Evolutionary conservation across 352 stramenopile genomes (phyloP), one percentile per base, ranked within the genome.

Genomic region (Thalassiosira pacifica): DNA sequence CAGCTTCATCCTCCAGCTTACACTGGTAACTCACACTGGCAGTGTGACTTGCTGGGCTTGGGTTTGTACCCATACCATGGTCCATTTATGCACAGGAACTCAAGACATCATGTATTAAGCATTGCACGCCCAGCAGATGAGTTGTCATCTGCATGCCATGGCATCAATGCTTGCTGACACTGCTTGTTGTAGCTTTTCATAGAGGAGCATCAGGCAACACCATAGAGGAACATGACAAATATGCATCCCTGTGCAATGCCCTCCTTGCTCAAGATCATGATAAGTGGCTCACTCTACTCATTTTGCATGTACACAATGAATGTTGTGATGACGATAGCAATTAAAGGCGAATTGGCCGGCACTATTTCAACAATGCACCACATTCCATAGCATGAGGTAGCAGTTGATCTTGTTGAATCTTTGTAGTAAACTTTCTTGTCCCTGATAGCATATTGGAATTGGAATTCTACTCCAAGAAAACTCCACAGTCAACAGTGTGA

Each of bases 241-340:
- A 19, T 53, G 18, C 52, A 40, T 4, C 40, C 40, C n/a, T 72
- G 64, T 22, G 64, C 31, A 26, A 72, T 60, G n/a, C 64, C 64
- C 37, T 72, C 64, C 40, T 60, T 52, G 0, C 31, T 59, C 10
- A 60, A 40, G 34, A 72, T 59, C 11, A 72, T 5, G 10, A 72
- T 70, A 2, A 45, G 19, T 9, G 55, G 32, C n/a, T 79, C n/a
- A 3, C 31, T 24, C n/a, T 31, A 32, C 1, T 31, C 32, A 2
- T 37, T 26, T 4, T 32, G 18, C 2, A 78, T 24, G 11, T 60
- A 45, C 10, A 63, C 22, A 1, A 32, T 27, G n/a, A 1, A 32
- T 27, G n/a, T 22, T 37, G 16, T 64, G 29, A 45, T 84, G 77
- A 5, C 70, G 45, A 64, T 80, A 85, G 18, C 69, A 71, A 37